Base-by-base conservation (phyloP, 164 flowering plant species). In the Buxus sempervirens region DNA sequence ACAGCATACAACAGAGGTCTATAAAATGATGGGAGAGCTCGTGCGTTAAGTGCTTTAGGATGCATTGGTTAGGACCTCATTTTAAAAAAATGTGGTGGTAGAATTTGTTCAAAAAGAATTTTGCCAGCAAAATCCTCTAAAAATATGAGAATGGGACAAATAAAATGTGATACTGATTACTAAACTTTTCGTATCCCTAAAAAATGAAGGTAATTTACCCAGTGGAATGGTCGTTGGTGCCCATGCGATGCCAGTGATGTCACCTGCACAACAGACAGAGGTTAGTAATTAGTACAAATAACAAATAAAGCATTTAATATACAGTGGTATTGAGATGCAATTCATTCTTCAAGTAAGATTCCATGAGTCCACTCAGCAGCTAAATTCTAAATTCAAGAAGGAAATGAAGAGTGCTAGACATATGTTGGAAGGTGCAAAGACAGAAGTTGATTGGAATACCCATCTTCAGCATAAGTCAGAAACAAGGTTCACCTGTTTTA, bases 191-290 rank as follows among this genome's bases (percentile, higher is more conserved):
- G 3, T 32, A 32, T 32, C 7, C 5, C 38, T 57, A 59, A 49
- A 48, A 13, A 14, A 49, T 21, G 42, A 51, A 53, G 53, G 53
- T 32, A 58, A 68, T 49, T 75, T 84, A 92, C 99, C 97, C 60
- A 73, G 63, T 65, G 86, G 82, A 68, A 95, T 76, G 12, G 77
- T 21, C 71, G 49, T 73, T 20, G 99, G 94, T 38, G 97, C 75
- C 99, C 99, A 95, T 21, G 88, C 73, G 67, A 92, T 82, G 73
- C 81, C 80, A 24, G 95, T 92, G 65, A 95, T 90, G n/a, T 89
- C 90, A 83, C 91, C 99, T 95, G 90, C 82, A 83, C 4, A 42
- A 71, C 16, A 59, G 9, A 58, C 27, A 42, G 9, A 41, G n/a
- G 63, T 77, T 21, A 56, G 21, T 19, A 60, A 60, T 77, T 21